A percentile compares a stretch with the other conserved stretches of the same genome.
phyloP scores from a whole-genome alignment of 306 rosid genomes.

The Cercis canadensis region DNA sequence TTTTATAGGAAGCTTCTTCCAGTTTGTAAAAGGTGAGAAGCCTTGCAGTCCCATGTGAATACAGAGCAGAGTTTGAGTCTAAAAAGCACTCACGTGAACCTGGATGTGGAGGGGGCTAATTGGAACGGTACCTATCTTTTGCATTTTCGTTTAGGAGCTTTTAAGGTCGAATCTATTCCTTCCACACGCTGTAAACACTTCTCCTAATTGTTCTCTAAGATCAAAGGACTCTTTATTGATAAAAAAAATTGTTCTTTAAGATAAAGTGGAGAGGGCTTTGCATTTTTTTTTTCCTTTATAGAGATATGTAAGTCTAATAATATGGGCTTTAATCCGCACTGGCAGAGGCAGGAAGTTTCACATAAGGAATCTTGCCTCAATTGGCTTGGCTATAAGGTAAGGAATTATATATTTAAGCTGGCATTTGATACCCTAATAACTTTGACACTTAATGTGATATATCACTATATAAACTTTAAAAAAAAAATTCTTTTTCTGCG shows the following conservation, averaged over 20 bases:
- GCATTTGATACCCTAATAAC: too few relatives aligned
- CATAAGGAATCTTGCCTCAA: constrained; percentile 5
- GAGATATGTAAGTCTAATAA: background rate
- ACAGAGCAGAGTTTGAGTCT: background rate
- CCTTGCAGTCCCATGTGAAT: constrained; percentile 14
- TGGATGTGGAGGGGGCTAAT: background rate
- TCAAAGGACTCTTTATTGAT: too few relatives aligned
- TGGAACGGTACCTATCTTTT: constrained; percentile 31
- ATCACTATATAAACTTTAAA: too few relatives aligned
- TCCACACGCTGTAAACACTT: constrained; percentile 34
- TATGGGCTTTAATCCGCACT: background rate
- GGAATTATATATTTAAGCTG: too few relatives aligned
- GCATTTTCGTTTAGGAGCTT: constrained; percentile 33
- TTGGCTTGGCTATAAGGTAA: background rate
- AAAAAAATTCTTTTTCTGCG: too few relatives aligned
- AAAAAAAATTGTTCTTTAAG: background rate
- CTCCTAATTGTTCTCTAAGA: background rate
- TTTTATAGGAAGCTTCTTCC: constrained; percentile 21
- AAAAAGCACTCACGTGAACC: constrained; percentile 21
- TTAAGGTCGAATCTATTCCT: constrained; percentile 39
- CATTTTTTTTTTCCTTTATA: too few relatives aligned
- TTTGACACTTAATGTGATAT: too few relatives aligned
- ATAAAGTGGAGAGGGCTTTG: background rate
- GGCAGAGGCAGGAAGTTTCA: background rate
- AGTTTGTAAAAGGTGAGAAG: background rate